Evolutionary conservation across 345 rosid species (phyloP).

Genomic region (Lepidium africanum): DNA sequence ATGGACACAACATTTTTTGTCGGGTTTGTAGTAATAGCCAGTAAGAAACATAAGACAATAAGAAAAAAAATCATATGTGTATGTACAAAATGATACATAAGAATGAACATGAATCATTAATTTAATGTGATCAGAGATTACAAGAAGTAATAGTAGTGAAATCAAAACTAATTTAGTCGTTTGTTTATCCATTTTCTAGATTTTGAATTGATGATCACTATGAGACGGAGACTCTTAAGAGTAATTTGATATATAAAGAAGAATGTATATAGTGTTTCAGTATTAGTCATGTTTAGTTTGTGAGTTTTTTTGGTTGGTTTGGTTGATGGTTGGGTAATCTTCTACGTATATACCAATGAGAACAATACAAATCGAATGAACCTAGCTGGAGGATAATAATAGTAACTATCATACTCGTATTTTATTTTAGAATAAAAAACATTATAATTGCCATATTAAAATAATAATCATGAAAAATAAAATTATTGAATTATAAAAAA

Average conservation of each 20-base stretch:
- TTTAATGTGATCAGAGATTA: slow-evolving; percentile 22
- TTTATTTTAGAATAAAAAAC: too few species aligned
- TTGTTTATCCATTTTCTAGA: not conserved
- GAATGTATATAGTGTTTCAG: not conserved
- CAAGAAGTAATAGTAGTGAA: slow-evolving; percentile 6
- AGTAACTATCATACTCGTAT: not conserved
- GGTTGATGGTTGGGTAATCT: slow-evolving; percentile 5
- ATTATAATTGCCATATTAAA: too few species aligned
- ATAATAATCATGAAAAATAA: too few species aligned
- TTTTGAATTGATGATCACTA: too few species aligned
- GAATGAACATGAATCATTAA: slow-evolving; percentile 21
- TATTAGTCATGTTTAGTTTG: slow-evolving; percentile 3
- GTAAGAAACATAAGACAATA: slow-evolving; percentile 39
- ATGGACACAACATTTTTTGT: slow-evolving; percentile 31
- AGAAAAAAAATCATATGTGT: slow-evolving; percentile 30
- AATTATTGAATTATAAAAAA: too few species aligned
- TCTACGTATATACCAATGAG: slow-evolving; percentile 10
- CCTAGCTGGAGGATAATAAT: not conserved
- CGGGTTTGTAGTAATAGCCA: slow-evolving; percentile 28
- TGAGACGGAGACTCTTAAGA: not conserved
- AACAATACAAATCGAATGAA: slow-evolving; percentile 20
- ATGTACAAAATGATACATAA: slow-evolving; percentile 26
- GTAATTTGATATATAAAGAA: not conserved
- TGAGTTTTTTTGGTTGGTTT: not conserved
- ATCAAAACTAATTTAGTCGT: not conserved